phyloP scores from a whole-genome alignment of 225 moss, liverwort and hornwort species.

The Physcomitrium patens region DNA sequence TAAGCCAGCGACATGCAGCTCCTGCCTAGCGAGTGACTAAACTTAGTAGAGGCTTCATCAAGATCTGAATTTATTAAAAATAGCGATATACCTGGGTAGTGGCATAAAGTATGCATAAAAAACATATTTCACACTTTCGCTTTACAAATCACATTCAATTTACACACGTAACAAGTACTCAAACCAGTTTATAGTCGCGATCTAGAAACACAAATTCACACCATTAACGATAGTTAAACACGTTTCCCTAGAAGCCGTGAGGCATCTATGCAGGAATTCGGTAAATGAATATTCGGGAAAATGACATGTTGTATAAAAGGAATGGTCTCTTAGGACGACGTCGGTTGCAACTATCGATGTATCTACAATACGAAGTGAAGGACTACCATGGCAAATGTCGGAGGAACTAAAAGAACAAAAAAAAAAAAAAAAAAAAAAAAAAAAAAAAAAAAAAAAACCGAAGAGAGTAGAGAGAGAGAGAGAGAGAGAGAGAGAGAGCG shows the following conservation, averaged over 20 bases:
- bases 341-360: neutral
- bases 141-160: neutral
- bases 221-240: constrained; percentile 8
- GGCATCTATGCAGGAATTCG: too few species aligned
- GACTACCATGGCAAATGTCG: neutral
- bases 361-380: constrained; percentile 14
- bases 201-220: neutral
- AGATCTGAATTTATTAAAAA: constrained; percentile 12
- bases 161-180: constrained; percentile 2
- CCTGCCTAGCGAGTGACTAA: neutral
- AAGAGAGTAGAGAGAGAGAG: too few species aligned
- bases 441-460: constrained; percentile 3
- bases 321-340: too few species aligned
- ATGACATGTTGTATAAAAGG: too few species aligned
- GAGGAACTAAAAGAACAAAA: neutral
- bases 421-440: neutral
- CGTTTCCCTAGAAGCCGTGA: too few species aligned
- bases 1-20: neutral
- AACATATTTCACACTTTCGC: constrained; percentile 11
- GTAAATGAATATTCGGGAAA: too few species aligned
- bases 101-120: neutral
- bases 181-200: constrained; percentile 13
- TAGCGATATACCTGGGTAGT: neutral
- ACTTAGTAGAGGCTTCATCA: constrained; percentile 19
- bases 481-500: too few species aligned